These are phyloP conservation scores for Diaporthe velutina DNA, from an alignment of 2,329 filamentous ascomycete species.

Conservation along the genomic window DNA sequence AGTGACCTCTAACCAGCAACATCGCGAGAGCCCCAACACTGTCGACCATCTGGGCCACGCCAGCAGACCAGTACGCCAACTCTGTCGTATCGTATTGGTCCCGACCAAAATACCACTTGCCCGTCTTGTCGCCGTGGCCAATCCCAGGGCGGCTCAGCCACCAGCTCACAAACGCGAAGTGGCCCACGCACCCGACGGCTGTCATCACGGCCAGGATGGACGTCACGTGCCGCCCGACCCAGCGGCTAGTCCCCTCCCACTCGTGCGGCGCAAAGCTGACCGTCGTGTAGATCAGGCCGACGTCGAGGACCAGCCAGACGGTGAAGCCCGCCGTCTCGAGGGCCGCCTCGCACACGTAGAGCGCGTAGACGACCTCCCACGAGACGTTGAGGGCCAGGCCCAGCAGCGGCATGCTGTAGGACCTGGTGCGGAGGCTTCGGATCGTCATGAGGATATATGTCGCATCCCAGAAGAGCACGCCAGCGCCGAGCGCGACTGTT, in stretches of 20 bases:
- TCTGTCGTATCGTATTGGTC: slow-evolving; percentile 62
- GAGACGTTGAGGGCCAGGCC: slow-evolving; percentile 63
- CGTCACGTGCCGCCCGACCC: slow-evolving; percentile 56
- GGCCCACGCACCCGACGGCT: slow-evolving; percentile 52
- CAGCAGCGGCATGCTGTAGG: slow-evolving; percentile 63
- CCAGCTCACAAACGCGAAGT: slow-evolving; percentile 60
- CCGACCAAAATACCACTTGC: slow-evolving; percentile 57
- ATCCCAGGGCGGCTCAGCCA: slow-evolving; percentile 59
- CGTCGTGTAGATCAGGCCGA: slow-evolving; percentile 60
- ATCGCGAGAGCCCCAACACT: slow-evolving; percentile 57
- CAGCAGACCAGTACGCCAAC: slow-evolving; percentile 62
- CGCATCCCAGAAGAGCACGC: slow-evolving; percentile 56
- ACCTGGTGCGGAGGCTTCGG: slow-evolving; percentile 58
- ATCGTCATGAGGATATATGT: slow-evolving; percentile 62
- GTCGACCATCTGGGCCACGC: slow-evolving; percentile 56
- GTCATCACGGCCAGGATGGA: slow-evolving; percentile 52
- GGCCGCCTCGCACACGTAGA: slow-evolving; percentile 58
- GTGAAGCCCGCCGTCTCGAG: slow-evolving; percentile 59
- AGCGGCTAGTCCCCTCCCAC: slow-evolving; percentile 54
- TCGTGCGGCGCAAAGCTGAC: slow-evolving; percentile 58
- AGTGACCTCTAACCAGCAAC: slow-evolving; percentile 60
- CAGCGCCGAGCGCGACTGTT: slow-evolving; percentile 51
- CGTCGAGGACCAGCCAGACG: slow-evolving; percentile 63
- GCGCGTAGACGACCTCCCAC: slow-evolving; percentile 64
- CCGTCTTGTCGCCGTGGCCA: slow-evolving; percentile 58